These are phyloP conservation scores for Acrocalymma vagum DNA, from an alignment of 2,329 filamentous ascomycete species.

Conservation along the genomic window DNA sequence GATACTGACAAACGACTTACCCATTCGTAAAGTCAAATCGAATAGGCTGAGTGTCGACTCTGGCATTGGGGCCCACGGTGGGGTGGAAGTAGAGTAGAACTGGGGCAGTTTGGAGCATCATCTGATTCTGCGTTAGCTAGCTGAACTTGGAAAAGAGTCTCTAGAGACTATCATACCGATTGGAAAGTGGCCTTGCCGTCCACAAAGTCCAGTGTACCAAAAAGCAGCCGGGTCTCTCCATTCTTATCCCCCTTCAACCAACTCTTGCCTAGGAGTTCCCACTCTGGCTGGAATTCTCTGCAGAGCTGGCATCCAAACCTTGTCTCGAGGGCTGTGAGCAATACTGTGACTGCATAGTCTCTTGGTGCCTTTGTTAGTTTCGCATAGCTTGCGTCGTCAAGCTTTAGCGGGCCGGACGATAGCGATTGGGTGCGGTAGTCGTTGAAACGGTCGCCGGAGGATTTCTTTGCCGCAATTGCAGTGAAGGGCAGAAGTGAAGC, in stretches of 20 bases:
- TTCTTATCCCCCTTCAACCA: slow-evolving; percentile 87
- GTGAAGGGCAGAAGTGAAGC: slow-evolving; percentile 69
- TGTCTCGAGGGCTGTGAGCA: slow-evolving; percentile 85
- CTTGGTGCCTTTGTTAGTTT: slow-evolving; percentile 79
- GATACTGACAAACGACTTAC: slow-evolving; percentile 62
- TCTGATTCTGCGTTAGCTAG: slow-evolving; percentile 62
- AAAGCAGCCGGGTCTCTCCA: slow-evolving; percentile 76
- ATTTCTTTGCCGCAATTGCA: slow-evolving; percentile 71
- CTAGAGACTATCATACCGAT: slow-evolving; percentile 69
- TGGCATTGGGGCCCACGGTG: slow-evolving; percentile 82
- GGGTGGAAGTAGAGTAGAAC: slow-evolving; percentile 88
- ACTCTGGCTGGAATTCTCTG: slow-evolving; percentile 92
- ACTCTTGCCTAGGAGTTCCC: slow-evolving; percentile 84
- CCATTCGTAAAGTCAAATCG: slow-evolving; percentile 87
- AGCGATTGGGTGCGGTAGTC: slow-evolving; percentile 75
- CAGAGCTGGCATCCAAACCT: slow-evolving; percentile 88
- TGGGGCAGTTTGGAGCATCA: slow-evolving; percentile 92
- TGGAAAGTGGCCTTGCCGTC: slow-evolving; percentile 87
- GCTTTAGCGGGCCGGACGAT: slow-evolving; percentile 73
- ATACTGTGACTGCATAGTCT: slow-evolving; percentile 82
- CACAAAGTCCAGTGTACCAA: slow-evolving; percentile 85
- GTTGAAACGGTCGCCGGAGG: slow-evolving; percentile 71
- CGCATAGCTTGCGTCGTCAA: slow-evolving; percentile 79
- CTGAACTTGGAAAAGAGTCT: neutral
- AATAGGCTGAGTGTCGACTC: slow-evolving; percentile 70